These are phyloP conservation scores for Alternaria gaisen DNA, from an alignment of 2,329 filamentous ascomycete species.

Conservation along the genomic window DNA sequence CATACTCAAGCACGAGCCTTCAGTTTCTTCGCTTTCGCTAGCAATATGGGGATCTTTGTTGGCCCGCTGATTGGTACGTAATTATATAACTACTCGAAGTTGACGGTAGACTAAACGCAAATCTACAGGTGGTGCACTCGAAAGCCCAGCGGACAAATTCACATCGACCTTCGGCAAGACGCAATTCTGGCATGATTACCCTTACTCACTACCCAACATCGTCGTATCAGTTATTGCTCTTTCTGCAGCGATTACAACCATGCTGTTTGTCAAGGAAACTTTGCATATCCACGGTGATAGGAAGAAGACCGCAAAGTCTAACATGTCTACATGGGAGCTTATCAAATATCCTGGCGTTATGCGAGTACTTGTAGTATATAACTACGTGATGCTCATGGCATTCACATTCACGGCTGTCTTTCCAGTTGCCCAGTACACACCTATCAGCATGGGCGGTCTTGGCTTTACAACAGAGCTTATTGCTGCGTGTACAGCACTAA, in stretches of 20 bases:
- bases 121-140: constrained; percentile 69
- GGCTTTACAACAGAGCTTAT: constrained; percentile 71
- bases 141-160: constrained; percentile 72
- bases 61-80: constrained; percentile 68
- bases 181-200: constrained; percentile 69
- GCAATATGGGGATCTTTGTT: constrained; percentile 77
- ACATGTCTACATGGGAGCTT: constrained; percentile 63
- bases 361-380: constrained; percentile 72
- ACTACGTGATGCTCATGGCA: constrained; percentile 72
- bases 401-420: constrained; percentile 75
- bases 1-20: constrained; percentile 77
- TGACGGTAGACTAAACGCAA: background rate
- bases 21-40: constrained; percentile 77
- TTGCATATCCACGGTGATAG: constrained; percentile 38
- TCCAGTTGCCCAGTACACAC: constrained; percentile 74
- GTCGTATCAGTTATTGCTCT: constrained; percentile 64
- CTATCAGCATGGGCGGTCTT: constrained; percentile 69
- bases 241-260: constrained; percentile 61
- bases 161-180: constrained; percentile 64
- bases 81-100: background rate
- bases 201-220: constrained; percentile 72
- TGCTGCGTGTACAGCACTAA: constrained; percentile 70
- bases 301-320: constrained; percentile 31
- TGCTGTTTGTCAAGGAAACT: constrained; percentile 69
- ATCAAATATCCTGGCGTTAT: constrained; percentile 70